Conservation (phyloP, 2,329 filamentous ascomycete species). For the Fusarium camptoceras region DNA sequence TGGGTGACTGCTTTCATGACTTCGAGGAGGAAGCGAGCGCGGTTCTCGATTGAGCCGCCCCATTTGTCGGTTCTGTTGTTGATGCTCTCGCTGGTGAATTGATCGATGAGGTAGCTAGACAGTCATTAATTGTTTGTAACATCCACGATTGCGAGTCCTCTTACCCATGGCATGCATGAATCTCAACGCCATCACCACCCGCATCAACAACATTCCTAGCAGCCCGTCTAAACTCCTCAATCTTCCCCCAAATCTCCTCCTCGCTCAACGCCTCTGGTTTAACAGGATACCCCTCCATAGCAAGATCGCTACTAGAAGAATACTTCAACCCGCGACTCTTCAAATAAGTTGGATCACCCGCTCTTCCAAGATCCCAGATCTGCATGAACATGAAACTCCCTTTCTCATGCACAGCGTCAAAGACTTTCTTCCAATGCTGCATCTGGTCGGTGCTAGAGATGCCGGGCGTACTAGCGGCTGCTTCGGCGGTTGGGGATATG, state of each 20-base stretch:
- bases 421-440: constrained; percentile 69
- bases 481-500: constrained; percentile 47
- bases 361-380: constrained; percentile 73
- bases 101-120: constrained; percentile 64
- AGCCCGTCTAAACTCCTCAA: constrained; percentile 68
- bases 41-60: constrained; percentile 65
- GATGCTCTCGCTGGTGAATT: constrained; percentile 66
- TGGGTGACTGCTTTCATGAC: constrained; percentile 56
- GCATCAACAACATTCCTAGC: constrained; percentile 68
- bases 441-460: constrained; percentile 69
- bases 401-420: constrained; percentile 71
- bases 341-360: constrained; percentile 41
- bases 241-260: constrained; percentile 73
- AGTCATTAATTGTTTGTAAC: rapidly evolving
- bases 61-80: constrained; percentile 66
- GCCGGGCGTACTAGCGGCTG: constrained; percentile 60
- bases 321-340: constrained; percentile 45
- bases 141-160: rapidly evolving
- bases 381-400: constrained; percentile 72
- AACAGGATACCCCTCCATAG: constrained; percentile 39
- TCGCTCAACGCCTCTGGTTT: constrained; percentile 61
- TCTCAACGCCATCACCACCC: constrained; percentile 78
- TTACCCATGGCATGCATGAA: constrained; percentile 66
- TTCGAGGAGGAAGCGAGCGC: constrained; percentile 63
- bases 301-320: constrained; percentile 40